Conservation (phyloP, 2,329 filamentous ascomycete species). For the Chaetothyriales sp. region DNA sequence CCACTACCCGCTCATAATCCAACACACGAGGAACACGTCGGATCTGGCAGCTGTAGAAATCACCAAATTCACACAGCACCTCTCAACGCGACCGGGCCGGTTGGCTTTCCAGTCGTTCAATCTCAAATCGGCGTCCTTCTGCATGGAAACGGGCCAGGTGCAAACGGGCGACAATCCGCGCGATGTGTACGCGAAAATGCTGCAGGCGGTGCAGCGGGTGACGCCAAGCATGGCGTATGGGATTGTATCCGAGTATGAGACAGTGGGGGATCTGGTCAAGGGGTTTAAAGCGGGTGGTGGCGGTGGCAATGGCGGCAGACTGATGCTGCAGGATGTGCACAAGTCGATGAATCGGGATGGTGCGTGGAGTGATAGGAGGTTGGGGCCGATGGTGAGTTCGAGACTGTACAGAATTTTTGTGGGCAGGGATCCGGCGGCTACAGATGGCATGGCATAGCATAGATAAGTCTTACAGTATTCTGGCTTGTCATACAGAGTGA, state of each 20-base stretch:
- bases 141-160: slow-evolving; percentile 68
- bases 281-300: slow-evolving; percentile 45
- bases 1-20: slow-evolving; percentile 49
- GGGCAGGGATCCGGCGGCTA: slow-evolving; percentile 31
- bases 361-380: slow-evolving; percentile 29
- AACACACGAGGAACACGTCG: slow-evolving; percentile 49
- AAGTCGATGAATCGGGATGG: slow-evolving; percentile 38
- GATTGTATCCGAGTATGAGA: slow-evolving; percentile 48
- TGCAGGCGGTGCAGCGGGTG: slow-evolving; percentile 60
- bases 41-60: slow-evolving; percentile 62
- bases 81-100: slow-evolving; percentile 62
- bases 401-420: slow-evolving; percentile 38
- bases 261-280: slow-evolving; percentile 43
- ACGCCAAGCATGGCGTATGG: slow-evolving; percentile 61
- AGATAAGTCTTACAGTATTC: not conserved
- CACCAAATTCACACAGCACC: slow-evolving; percentile 60
- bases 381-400: slow-evolving; percentile 36
- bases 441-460: slow-evolving; percentile 23
- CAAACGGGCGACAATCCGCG: slow-evolving; percentile 45
- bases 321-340: slow-evolving; percentile 47
- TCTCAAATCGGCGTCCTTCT: slow-evolving; percentile 48
- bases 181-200: slow-evolving; percentile 61
- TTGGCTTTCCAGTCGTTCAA: slow-evolving; percentile 34
- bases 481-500: too few relatives aligned
- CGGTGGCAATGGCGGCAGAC: slow-evolving; percentile 27